Conservation (phyloP, 1,139 yeast genomes). For the Yamadazyma taylorii region DNA sequence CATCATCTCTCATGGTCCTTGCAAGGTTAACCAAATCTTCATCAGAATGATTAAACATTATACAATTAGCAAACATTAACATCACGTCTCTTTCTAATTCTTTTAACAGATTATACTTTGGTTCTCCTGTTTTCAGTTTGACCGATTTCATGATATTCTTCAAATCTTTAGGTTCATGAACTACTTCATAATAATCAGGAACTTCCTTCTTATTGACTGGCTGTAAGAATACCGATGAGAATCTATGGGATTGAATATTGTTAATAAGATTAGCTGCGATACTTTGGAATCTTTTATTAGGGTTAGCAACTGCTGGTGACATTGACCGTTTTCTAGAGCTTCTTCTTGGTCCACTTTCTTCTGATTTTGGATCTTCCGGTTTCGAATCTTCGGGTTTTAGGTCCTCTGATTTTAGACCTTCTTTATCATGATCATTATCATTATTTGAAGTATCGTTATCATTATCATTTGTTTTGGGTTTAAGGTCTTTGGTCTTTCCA, state of each 20-base stretch:
- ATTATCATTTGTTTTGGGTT: slow-evolving; percentile 4
- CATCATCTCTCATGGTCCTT: slow-evolving; percentile 64
- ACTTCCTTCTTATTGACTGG: slow-evolving; percentile 71
- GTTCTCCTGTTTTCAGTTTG: slow-evolving; percentile 42
- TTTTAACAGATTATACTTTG: slow-evolving; percentile 52
- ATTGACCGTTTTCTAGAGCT: slow-evolving; percentile 16
- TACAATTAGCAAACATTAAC: slow-evolving; percentile 80
- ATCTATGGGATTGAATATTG: slow-evolving; percentile 68
- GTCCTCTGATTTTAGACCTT: too few relatives aligned
- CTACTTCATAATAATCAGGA: slow-evolving; percentile 62
- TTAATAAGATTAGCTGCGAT: slow-evolving; percentile 59
- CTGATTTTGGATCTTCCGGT: slow-evolving; percentile 7
- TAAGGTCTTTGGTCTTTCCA: too few relatives aligned
- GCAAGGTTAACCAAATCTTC: slow-evolving; percentile 65
- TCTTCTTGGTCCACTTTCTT: slow-evolving; percentile 7
- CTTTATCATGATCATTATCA: background rate
- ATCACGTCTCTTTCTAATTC: slow-evolving; percentile 69
- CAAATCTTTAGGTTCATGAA: slow-evolving; percentile 66
- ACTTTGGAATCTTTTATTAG: slow-evolving; percentile 51
- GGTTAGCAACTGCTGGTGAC: slow-evolving; percentile 30
- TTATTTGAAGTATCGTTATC: slow-evolving; percentile 5
- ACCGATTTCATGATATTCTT: slow-evolving; percentile 59
- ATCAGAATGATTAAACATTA: slow-evolving; percentile 73
- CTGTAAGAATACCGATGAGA: slow-evolving; percentile 70
- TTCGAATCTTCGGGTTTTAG: slow-evolving; percentile 9